Conservation (phyloP, 2,329 filamentous ascomycete species). For the Alternaria viburni region DNA sequence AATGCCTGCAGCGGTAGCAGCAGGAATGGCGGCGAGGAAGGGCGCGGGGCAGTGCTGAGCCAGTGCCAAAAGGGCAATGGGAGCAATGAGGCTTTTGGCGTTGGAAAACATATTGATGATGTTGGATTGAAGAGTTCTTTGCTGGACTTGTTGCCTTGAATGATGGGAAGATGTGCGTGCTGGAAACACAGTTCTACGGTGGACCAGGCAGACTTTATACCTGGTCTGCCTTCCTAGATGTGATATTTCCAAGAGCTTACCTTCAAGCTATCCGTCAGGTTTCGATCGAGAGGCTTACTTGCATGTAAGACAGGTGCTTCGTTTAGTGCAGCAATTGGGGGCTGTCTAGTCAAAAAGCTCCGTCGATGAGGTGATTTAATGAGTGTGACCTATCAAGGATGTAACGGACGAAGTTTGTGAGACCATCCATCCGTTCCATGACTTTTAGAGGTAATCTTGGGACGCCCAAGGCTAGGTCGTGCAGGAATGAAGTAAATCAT, state of each 20-base stretch:
- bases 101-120: neutral
- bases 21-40: neutral
- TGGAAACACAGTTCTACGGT: neutral
- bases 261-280: neutral
- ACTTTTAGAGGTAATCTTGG: neutral
- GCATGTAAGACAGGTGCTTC: neutral
- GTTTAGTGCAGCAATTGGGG: neutral
- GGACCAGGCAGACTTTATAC: neutral
- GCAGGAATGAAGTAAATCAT: neutral
- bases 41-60: neutral
- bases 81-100: neutral
- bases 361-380: neutral
- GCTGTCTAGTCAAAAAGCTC: neutral
- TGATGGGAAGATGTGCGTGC: neutral
- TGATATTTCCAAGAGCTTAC: neutral
- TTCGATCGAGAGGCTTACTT: neutral
- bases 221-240: neutral
- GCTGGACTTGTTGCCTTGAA: neutral
- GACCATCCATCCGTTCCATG: neutral
- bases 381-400: neutral
- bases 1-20: neutral
- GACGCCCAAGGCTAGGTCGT: neutral
- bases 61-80: neutral
- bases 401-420: neutral
- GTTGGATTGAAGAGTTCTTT: neutral